Evolutionary conservation across 495 filamentous ascomycete genomes (phyloP).

Genomic region (Penicillium malachiteum): DNA sequence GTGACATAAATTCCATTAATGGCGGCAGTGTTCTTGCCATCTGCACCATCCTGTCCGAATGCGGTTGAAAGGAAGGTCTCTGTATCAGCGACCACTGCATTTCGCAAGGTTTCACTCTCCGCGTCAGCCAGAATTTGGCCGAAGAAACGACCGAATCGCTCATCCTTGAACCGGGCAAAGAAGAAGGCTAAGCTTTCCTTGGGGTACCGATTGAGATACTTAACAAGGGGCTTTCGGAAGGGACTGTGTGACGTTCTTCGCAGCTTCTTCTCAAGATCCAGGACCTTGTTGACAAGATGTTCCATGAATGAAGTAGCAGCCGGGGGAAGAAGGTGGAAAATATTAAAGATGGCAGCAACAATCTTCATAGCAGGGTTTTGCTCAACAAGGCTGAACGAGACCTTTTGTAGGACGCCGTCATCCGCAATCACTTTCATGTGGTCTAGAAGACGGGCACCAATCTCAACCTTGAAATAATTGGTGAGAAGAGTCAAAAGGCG

Average conservation of each 20-base stretch:
- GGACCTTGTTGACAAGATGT: constrained; percentile 78
- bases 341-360: constrained; percentile 88
- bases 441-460: constrained; percentile 83
- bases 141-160: constrained; percentile 89
- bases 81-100: constrained; percentile 70
- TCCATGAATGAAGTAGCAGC: constrained; percentile 90
- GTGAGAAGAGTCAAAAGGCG: constrained; percentile 85
- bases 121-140: constrained; percentile 82
- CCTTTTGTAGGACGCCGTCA: constrained; percentile 72
- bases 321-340: constrained; percentile 90
- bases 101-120: constrained; percentile 70
- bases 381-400: constrained; percentile 91
- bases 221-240: constrained; percentile 88
- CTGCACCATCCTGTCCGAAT: constrained; percentile 55
- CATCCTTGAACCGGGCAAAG: constrained; percentile 68
- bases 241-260: constrained; percentile 90
- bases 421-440: constrained; percentile 93
- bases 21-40: constrained; percentile 67
- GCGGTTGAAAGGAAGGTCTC: constrained; percentile 65
- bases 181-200: constrained; percentile 83
- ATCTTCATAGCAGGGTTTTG: constrained; percentile 89
- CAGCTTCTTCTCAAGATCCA: constrained; percentile 83
- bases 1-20: constrained; percentile 88
- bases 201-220: constrained; percentile 90
- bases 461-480: constrained; percentile 99